These are phyloP conservation scores for Hansenula sp. DNA, from an alignment of 1,139 yeast species.

Conservation along the genomic window DNA sequence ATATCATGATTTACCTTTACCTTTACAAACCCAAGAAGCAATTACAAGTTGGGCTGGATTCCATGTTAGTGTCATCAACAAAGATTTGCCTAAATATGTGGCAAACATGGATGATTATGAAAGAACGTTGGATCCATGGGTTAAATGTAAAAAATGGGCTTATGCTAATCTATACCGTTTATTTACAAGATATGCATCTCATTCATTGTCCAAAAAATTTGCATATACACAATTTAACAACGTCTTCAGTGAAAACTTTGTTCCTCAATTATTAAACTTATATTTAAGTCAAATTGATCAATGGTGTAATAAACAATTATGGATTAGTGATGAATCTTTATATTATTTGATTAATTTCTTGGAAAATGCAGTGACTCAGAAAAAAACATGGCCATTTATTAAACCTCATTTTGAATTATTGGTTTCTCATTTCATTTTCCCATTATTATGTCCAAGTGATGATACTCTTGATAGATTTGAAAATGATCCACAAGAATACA, in stretches of 20 bases:
- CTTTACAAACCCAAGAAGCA: constrained; percentile 55
- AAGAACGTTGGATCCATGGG: constrained; percentile 50
- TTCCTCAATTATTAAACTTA: constrained; percentile 68
- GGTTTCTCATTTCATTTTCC: constrained; percentile 71
- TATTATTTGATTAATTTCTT: constrained; percentile 66
- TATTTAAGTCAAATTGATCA: constrained; percentile 62
- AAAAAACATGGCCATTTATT: constrained; percentile 64
- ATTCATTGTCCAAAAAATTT: constrained; percentile 44
- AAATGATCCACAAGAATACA: constrained; percentile 87
- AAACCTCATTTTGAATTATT: constrained; percentile 67
- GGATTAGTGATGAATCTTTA: constrained; percentile 68
- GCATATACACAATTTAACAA: constrained; percentile 46
- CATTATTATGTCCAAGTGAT: constrained; percentile 70
- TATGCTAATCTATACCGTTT: constrained; percentile 72
- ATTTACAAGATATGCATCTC: constrained; percentile 69
- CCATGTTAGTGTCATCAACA: constrained; percentile 65
- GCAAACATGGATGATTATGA: constrained; percentile 41
- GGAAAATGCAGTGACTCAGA: constrained; percentile 65
- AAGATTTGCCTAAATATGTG: constrained; percentile 51
- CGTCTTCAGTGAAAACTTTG: constrained; percentile 47
- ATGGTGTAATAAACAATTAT: constrained; percentile 63
- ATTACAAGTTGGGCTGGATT: constrained; percentile 74
- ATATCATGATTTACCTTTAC: constrained; percentile 69
- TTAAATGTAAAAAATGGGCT: constrained; percentile 88
- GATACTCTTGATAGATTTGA: constrained; percentile 73